phyloP scores from a whole-genome alignment of 148 eudicot species.

The Chenopodium formosanum region DNA sequence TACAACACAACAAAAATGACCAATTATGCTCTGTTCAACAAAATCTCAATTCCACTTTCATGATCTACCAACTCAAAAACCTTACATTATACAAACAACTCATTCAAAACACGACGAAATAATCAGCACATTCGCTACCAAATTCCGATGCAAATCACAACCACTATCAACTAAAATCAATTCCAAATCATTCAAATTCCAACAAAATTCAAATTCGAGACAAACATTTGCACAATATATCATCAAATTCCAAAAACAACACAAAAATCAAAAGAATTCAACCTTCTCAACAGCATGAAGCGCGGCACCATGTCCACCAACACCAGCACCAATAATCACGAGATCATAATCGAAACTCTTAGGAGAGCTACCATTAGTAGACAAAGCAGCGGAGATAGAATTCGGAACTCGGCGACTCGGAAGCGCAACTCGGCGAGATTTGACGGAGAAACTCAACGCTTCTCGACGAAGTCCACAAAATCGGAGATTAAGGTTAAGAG shows the following conservation, averaged over 20 bases:
- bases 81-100: background rate
- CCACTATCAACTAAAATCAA: background rate
- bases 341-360: slow-evolving; percentile 78
- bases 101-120: background rate
- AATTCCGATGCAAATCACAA: background rate
- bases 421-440: slow-evolving; percentile 22
- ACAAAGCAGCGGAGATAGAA: slow-evolving; percentile 38
- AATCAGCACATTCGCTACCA: background rate
- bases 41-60: background rate
- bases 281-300: slow-evolving; percentile 99
- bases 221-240: background rate
- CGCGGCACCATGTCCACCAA: slow-evolving; percentile 98
- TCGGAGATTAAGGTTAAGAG: slow-evolving; percentile 38
- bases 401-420: slow-evolving; percentile 16
- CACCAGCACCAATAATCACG: slow-evolving; percentile 93
- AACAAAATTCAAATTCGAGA: background rate
- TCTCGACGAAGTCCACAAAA: slow-evolving; percentile 80
- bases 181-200: background rate
- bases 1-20: too few relatives aligned
- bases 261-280: background rate
- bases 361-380: slow-evolving; percentile 50
- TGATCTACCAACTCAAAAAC: background rate
- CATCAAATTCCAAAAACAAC: background rate
- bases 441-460: slow-evolving; percentile 36
- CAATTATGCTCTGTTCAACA: background rate